phyloP scores from a whole-genome alignment of 176 grass and related monocot genomes.

The Secale cereale region DNA sequence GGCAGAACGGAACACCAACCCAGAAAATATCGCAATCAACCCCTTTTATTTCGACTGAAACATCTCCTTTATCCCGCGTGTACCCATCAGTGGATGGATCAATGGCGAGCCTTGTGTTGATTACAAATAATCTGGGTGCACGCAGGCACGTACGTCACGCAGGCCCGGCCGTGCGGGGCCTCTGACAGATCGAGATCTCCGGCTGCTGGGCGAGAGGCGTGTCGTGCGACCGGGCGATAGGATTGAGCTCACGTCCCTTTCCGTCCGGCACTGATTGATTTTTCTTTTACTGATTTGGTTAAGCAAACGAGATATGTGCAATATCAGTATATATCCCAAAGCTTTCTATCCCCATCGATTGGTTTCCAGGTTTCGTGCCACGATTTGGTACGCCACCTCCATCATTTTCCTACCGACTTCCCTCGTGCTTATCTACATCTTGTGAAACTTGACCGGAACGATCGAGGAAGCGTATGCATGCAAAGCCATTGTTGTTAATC shows the following conservation, averaged over 20 bases:
- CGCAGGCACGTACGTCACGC: not conserved
- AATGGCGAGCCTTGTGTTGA: not conserved
- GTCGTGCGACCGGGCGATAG: not conserved
- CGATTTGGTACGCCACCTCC: not conserved
- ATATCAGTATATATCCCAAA: not conserved
- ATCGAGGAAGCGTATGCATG: not conserved
- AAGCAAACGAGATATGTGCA: not conserved
- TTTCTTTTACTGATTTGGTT: not conserved
- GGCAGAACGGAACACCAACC: not conserved
- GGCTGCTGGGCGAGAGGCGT: not conserved
- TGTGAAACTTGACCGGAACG: not conserved
- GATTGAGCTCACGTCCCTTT: constrained; percentile 68
- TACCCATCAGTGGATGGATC: not conserved
- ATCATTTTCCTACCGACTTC: not conserved
- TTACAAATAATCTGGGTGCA: not conserved
- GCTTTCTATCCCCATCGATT: not conserved
- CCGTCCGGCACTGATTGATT: constrained; percentile 24
- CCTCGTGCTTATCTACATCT: constrained; percentile 8
- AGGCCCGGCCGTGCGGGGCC: not conserved
- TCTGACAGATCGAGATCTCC: not conserved
- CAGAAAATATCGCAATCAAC: not conserved
- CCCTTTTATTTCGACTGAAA: not conserved
- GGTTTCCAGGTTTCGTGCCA: constrained; percentile 8
- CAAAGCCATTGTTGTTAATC: too few species aligned
- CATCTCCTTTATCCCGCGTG: not conserved